phyloP scores from a whole-genome alignment of 1,284 basidiomycete genomes.

The Blastosporella zonata region DNA sequence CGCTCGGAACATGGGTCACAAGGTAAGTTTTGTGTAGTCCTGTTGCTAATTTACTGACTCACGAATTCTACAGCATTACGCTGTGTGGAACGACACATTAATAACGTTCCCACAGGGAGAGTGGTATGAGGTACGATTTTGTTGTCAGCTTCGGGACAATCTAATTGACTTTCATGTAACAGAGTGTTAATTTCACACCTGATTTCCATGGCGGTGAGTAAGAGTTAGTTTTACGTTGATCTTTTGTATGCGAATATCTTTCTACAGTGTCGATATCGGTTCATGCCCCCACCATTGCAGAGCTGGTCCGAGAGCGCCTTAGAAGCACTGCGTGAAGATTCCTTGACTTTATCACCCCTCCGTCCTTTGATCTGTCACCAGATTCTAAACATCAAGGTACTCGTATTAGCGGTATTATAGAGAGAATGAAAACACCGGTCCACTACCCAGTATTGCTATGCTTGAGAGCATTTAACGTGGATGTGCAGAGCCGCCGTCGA shows the following conservation, averaged over 20 bases:
- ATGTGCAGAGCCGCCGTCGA: too few species aligned
- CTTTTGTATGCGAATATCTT: not conserved
- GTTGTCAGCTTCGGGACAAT: too few species aligned
- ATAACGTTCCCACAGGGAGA: slow-evolving; percentile 32
- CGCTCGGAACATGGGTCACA: slow-evolving; percentile 38
- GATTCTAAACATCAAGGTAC: too few species aligned
- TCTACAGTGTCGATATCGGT: slow-evolving; percentile 28
- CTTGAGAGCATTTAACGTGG: too few species aligned
- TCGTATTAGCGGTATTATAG: too few species aligned
- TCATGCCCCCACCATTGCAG: slow-evolving; percentile 26
- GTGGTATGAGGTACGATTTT: slow-evolving; percentile 28
- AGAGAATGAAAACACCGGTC: too few species aligned
- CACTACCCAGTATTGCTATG: too few species aligned
- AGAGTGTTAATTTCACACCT: slow-evolving; percentile 29
- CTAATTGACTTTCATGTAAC: not conserved
- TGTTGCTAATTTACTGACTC: not conserved
- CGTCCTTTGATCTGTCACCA: too few species aligned
- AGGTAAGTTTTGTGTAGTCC: slow-evolving; percentile 21
- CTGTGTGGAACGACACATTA: slow-evolving; percentile 39
- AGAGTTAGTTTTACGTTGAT: not conserved
- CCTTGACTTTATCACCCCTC: too few species aligned
- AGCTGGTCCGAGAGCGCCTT: slow-evolving; percentile 23
- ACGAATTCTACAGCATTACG: slow-evolving; percentile 33
- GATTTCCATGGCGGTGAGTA: slow-evolving; percentile 32
- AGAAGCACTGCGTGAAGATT: too few species aligned